Percentiles rank a stretch among this genome's conserved stretches.
These are phyloP conservation scores for Sclerotinia borealis DNA, from an alignment of 2,329 filamentous ascomycete genomes.

Conservation along the genomic window DNA sequence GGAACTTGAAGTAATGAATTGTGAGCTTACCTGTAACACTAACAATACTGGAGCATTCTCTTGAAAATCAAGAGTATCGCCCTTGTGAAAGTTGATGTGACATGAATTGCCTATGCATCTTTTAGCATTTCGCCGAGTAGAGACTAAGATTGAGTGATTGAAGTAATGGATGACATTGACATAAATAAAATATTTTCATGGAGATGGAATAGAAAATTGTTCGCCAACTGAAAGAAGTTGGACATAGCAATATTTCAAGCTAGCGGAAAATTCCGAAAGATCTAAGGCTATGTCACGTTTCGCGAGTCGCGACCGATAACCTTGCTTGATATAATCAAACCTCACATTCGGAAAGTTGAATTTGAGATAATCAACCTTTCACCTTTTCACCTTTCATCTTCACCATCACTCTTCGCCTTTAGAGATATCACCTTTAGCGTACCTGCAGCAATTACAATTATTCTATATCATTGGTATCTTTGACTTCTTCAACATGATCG, in stretches of 20 bases:
- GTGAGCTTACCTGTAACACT: background rate
- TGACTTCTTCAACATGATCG: slow-evolving; percentile 34
- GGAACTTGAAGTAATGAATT: background rate
- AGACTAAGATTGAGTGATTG: too few relatives aligned
- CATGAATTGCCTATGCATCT: too few relatives aligned
- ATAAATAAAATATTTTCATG: background rate
- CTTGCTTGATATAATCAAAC: background rate
- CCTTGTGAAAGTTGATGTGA: background rate
- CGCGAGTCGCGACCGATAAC: background rate
- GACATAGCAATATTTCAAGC: background rate
- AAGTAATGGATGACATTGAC: too few relatives aligned
- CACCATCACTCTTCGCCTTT: background rate
- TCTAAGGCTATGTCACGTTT: background rate
- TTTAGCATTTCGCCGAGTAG: too few relatives aligned
- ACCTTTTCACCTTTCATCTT: background rate
- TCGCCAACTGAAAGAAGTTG: background rate
- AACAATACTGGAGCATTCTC: background rate
- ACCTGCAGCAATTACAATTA: background rate
- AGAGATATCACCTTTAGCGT: background rate
- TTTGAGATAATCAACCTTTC: background rate
- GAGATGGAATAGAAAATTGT: background rate
- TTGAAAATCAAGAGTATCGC: background rate
- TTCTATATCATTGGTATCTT: background rate
- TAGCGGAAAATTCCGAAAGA: background rate
- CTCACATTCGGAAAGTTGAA: background rate